Evolutionary conservation across 2,329 filamentous ascomycete genomes (phyloP).

Genomic region (Aspergillus tubingensis): DNA sequence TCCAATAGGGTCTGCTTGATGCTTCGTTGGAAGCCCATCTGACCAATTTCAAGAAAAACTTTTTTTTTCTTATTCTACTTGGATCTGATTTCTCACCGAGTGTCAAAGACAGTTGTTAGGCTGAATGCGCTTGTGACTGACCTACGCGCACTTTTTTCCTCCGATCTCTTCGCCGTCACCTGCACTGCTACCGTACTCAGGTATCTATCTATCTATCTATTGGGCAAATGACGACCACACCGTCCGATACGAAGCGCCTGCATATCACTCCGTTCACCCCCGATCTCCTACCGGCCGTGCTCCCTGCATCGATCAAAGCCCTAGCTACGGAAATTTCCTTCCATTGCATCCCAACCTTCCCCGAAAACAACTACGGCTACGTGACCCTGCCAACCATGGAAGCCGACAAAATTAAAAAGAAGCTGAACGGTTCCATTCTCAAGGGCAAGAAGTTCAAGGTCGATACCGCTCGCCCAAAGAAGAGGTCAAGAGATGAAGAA

Average conservation of each 20-base stretch:
- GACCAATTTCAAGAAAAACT: background rate
- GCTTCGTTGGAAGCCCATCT: background rate
- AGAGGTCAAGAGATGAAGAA: slow-evolving; percentile 49
- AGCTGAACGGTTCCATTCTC: slow-evolving; percentile 81
- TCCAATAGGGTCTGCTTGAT: background rate
- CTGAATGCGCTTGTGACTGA: background rate
- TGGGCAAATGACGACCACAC: slow-evolving; percentile 23
- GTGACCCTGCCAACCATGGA: slow-evolving; percentile 78
- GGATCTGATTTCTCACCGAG: background rate
- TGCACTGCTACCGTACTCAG: background rate
- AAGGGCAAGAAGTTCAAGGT: slow-evolving; percentile 84
- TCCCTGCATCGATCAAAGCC: slow-evolving; percentile 67
- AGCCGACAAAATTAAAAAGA: slow-evolving; percentile 88
- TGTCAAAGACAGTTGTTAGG: too few relatives aligned
- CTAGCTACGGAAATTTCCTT: slow-evolving; percentile 81
- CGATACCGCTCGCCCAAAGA: slow-evolving; percentile 73
- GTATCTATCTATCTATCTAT: background rate
- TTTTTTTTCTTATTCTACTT: background rate
- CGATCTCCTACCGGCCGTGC: slow-evolving; percentile 69
- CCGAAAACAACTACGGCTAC: slow-evolving; percentile 87
- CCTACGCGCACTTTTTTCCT: background rate
- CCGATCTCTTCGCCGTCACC: background rate
- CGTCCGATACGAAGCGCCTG: slow-evolving; percentile 56
- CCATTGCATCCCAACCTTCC: slow-evolving; percentile 81
- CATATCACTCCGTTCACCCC: slow-evolving; percentile 86